Conservation (phyloP, 352 stramenopile genomes). For the Phytophthora sansomeana region DNA sequence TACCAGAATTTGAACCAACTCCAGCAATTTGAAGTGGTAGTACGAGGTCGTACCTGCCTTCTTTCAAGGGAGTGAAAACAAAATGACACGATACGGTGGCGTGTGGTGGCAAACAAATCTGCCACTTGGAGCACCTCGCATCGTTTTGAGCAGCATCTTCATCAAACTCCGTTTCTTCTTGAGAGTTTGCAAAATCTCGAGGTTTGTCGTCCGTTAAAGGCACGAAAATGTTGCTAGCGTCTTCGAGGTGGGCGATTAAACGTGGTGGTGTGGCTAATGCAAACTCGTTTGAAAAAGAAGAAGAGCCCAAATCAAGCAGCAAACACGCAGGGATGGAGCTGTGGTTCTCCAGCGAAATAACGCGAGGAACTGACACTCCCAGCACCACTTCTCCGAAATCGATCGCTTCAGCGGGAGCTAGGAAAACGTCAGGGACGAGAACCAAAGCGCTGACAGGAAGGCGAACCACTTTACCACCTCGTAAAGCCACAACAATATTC, state of each 20-base stretch:
- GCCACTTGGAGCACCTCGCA: constrained; percentile 61
- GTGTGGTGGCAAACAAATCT: constrained; percentile 76
- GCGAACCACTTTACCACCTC: constrained; percentile 73
- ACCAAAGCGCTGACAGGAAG: constrained; percentile 71
- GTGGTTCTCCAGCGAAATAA: constrained; percentile 83
- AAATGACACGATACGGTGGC: constrained; percentile 79
- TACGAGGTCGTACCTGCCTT: constrained; percentile 57
- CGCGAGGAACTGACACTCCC: constrained; percentile 66
- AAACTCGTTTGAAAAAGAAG: constrained; percentile 68
- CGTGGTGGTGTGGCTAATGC: constrained; percentile 57
- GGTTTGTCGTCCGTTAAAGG: constrained; percentile 45
- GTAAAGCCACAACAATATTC: constrained; percentile 44
- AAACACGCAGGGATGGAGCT: constrained; percentile 83
- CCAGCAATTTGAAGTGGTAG: constrained; percentile 85
- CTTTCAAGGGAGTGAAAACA: constrained; percentile 66
- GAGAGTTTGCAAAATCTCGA: constrained; percentile 1
- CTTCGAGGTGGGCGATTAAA: constrained; percentile 65
- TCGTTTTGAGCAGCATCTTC: constrained; percentile 18
- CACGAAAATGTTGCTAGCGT: constrained; percentile 85
- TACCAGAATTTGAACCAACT: constrained; percentile 22
- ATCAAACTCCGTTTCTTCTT: not conserved
- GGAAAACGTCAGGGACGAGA: constrained; percentile 83
- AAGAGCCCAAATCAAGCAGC: constrained; percentile 68
- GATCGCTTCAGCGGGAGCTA: constrained; percentile 46
- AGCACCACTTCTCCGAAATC: constrained; percentile 89